Base-by-base conservation (phyloP, 2,329 filamentous ascomycete species). In the Pseudogymnoascus sp. region DNA sequence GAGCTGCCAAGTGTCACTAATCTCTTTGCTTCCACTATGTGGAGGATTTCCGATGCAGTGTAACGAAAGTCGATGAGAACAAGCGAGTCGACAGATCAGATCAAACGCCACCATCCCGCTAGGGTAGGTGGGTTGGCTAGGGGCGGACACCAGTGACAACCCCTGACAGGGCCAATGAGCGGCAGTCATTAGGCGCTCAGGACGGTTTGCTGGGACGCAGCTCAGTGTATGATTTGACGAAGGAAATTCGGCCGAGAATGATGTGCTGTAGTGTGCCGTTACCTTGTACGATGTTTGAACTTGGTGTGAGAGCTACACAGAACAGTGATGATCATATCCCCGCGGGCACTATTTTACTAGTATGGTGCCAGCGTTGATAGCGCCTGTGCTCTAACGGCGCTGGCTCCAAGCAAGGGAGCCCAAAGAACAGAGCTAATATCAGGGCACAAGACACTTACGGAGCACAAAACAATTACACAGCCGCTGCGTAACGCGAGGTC, bases 121-220 rank as follows among this genome's bases (percentile, higher is more conserved):
- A 8, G 48, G 48, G 48, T 33, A 33, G 48, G 48, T 55, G 48
- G 48, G 3, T 55, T 18, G 33, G 9, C n/a, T 55, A 55, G 48
- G 48, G 29, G 48, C 48, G 48, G 48, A 21, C 48, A 55, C 48
- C 29, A 55, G 48, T 55, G 48, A 55, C 29, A 33, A 55, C 7
- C 48, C 48, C 48, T 55, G 48, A 21, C 48, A 35, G 15, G 29
- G 15, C 48, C 48, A 55, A 55, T 55, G 48, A 55, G 29, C 29
- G 48, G 48, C 48, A 55, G 48, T 55, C 29, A 55, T 55, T 55
- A 55, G 48, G 48, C 48, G 48, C 48, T 55, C 29, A 15, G n/a
- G 35, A 15, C 10, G 48, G 29, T 33, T 18, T 35, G 2, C 48
- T 55, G 48, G 48, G 29, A 55, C 29, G 10, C 27, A 55, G 18